Conservation (phyloP, 768 basidiomycete species). For the Phylloporus sp. region DNA sequence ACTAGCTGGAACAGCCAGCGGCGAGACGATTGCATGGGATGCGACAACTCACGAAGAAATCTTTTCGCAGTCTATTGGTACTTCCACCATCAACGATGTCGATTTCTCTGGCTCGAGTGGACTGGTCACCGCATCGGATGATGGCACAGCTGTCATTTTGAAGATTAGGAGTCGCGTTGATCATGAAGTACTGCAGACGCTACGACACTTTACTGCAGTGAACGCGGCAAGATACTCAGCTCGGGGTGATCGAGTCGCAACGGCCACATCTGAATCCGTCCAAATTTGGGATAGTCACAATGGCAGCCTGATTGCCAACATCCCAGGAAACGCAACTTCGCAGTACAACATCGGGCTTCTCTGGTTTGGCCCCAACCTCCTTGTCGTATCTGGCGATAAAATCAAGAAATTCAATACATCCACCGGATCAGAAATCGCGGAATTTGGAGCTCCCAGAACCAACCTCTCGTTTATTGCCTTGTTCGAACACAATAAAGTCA, state of each 20-base stretch:
- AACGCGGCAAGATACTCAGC: not conserved
- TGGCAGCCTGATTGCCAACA: not conserved
- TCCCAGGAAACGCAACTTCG: not conserved
- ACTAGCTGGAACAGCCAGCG: not conserved
- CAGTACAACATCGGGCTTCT: not conserved
- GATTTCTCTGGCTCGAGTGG: not conserved
- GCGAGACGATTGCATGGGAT: not conserved
- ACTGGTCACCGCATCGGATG: not conserved
- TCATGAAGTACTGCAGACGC: not conserved
- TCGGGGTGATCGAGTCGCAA: not conserved
- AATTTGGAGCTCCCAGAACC: not conserved
- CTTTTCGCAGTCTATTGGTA: no score
- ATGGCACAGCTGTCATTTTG: no score
- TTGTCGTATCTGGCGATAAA: not conserved
- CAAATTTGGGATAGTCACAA: not conserved
- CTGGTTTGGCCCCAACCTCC: not conserved
- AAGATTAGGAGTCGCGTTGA: not conserved
- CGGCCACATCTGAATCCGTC: not conserved
- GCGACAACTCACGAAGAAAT: not conserved
- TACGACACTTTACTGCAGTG: not conserved
- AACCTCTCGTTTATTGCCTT: not conserved
- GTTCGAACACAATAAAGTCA: not conserved
- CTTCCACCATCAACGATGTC: not conserved
- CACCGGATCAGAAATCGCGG: not conserved
- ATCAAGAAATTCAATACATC: not conserved